Percentiles rank a stretch among this genome's conserved stretches.
phyloP scores from a whole-genome alignment of 176 grass and related monocot species.

The Stipa capillata region DNA sequence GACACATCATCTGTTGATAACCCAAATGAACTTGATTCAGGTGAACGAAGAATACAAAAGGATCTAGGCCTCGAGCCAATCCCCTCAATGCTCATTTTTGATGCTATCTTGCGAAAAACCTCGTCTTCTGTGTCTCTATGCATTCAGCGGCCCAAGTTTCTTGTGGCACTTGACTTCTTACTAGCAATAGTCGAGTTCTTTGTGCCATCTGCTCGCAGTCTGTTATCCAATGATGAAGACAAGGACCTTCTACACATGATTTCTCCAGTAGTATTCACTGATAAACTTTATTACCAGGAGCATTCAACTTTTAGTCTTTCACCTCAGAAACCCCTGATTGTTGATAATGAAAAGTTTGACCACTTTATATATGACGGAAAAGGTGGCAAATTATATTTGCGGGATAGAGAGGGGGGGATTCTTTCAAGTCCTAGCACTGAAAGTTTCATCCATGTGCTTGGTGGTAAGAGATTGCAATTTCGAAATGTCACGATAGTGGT shows the following conservation, averaged over 20 bases:
- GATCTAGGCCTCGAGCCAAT: conserved; percentile 58
- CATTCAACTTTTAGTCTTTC: conserved; percentile 57
- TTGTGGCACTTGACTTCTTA: conserved; percentile 95
- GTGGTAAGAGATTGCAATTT: conserved; percentile 74
- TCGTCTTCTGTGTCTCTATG: conserved; percentile 55
- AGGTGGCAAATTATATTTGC: conserved; percentile 83
- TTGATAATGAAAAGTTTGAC: conserved; percentile 82
- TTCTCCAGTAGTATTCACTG: conserved; percentile 58
- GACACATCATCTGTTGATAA: conserved; percentile 42
- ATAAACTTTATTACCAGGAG: conserved; percentile 68
- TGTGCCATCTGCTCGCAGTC: conserved; percentile 73
- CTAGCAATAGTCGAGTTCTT: conserved; percentile 83
- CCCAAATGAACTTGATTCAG: conserved; percentile 37
- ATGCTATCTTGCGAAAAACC: conserved; percentile 66
- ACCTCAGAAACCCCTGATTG: conserved; percentile 75
- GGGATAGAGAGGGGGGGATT: conserved; percentile 60
- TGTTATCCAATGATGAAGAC: conserved; percentile 75
- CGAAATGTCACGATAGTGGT: conserved; percentile 92
- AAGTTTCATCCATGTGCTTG: conserved; percentile 72
- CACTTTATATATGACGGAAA: conserved; percentile 93
- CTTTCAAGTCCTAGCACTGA: conserved; percentile 56
- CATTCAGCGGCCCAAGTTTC: conserved; percentile 88
- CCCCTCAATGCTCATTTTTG: conserved; percentile 93
- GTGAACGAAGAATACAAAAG: conserved; percentile 50
- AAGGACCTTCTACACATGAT: conserved; percentile 53